phyloP scores from a whole-genome alignment of 257 asterid species.

The Fraxinus cuspidata region DNA sequence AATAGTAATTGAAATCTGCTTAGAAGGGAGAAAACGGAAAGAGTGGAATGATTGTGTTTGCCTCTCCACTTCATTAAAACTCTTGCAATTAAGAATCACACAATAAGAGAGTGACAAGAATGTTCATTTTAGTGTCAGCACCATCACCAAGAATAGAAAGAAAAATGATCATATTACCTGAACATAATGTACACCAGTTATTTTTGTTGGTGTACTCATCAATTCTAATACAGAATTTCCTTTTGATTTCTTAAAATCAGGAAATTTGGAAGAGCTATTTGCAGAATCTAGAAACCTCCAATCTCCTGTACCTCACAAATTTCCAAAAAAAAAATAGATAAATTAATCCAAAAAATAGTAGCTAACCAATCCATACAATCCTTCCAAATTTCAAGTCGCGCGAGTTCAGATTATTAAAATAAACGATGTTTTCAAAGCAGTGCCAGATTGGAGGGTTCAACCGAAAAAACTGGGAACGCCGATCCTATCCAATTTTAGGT shows the following conservation, averaged over 20 bases:
- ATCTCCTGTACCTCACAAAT: slow-evolving; percentile 55
- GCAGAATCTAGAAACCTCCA: slow-evolving; percentile 78
- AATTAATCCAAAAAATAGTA: slow-evolving; percentile 18
- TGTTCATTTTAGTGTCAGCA: slow-evolving; percentile 13
- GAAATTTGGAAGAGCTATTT: slow-evolving; percentile 75
- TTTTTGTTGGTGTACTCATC: slow-evolving; percentile 85
- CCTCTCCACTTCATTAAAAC: not conserved
- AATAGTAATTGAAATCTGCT: too few species aligned
- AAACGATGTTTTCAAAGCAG: not conserved
- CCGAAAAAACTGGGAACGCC: not conserved
- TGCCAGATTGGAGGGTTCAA: not conserved
- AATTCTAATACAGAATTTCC: slow-evolving; percentile 85
- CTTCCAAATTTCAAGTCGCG: not conserved
- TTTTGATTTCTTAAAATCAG: slow-evolving; percentile 72
- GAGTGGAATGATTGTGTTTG: not conserved
- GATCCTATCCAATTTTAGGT: not conserved
- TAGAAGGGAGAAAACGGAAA: too few species aligned
- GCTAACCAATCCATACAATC: slow-evolving; percentile 7
- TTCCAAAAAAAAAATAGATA: not conserved
- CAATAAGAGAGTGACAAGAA: not conserved
- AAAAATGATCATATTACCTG: slow-evolving; percentile 59
- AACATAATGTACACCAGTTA: slow-evolving; percentile 95
- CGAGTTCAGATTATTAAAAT: not conserved
- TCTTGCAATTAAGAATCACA: not conserved
- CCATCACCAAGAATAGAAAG: slow-evolving; percentile 10